Evolutionary conservation across 2,329 filamentous ascomycete species (phyloP).

Genomic region (Phaeosphaeriaceae sp.): DNA sequence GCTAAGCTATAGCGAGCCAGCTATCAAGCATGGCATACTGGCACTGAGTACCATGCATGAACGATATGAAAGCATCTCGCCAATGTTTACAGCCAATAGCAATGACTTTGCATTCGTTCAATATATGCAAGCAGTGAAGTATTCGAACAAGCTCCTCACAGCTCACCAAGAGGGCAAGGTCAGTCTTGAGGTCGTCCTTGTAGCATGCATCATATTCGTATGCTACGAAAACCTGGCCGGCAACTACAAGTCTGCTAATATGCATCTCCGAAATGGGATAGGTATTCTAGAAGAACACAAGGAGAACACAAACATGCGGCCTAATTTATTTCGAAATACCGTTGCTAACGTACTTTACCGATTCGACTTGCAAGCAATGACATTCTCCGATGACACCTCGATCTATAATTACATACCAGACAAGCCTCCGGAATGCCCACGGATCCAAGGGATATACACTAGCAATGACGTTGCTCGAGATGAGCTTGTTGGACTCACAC

Average conservation of each 20-base stretch:
- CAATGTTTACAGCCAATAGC: constrained; percentile 16
- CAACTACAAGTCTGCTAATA: constrained; percentile 34
- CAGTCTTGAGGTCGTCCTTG: constrained; percentile 33
- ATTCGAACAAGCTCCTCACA: constrained; percentile 34
- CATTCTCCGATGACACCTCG: constrained; percentile 36
- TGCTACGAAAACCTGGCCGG: constrained; percentile 41
- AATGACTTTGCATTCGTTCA: constrained; percentile 36
- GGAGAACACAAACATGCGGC: neutral
- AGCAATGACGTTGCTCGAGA: constrained; percentile 27
- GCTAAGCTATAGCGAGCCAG: constrained; percentile 33
- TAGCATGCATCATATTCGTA: constrained; percentile 40
- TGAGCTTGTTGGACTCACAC: constrained; percentile 31
- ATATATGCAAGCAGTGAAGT: constrained; percentile 37
- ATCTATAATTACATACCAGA: constrained; percentile 31
- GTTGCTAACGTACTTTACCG: constrained; percentile 34
- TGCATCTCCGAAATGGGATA: constrained; percentile 38
- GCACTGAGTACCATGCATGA: constrained; percentile 39
- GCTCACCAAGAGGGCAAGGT: constrained; percentile 26
- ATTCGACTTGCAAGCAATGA: constrained; percentile 42
- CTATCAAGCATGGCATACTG: constrained; percentile 39
- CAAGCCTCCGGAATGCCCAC: constrained; percentile 26
- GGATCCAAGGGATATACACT: constrained; percentile 25
- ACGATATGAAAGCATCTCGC: constrained; percentile 26
- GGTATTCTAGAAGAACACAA: constrained; percentile 34
- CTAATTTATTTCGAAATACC: constrained; percentile 16